Base-by-base conservation (phyloP, 257 asterid species). In the Penstemon eatonii region DNA sequence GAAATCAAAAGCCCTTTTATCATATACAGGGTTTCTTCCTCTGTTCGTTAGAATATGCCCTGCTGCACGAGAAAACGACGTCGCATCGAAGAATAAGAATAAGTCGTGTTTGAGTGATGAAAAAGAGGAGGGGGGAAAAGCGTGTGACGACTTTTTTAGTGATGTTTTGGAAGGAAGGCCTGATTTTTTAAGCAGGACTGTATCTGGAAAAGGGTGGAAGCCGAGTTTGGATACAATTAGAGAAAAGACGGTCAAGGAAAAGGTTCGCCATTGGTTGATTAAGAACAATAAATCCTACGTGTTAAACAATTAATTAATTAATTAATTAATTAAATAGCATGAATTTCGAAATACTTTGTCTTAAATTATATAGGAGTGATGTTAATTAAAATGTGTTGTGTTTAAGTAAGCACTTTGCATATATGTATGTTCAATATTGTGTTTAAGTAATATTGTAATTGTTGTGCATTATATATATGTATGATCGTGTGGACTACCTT, bases 201-300 rank as follows among this genome's bases (percentile, higher is more conserved):
- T 89, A 4, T 89, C 98, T 1, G 96, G 96, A 9, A 92, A 85
- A 70, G 95, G 88, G 37, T 92, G 98, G 98, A 92, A 85, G 63
- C 97, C 98, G 1, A 92, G 89, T 73, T 83, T 89, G 83, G 96
- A 92, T 54, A 81, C 98, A 15, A 89, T 92, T 47, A 82, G 57
- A 60, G 97, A 92, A 69, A 89, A 79, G 73, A 74, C 61, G 15
- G 58, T 79, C 41, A 82, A 84, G 74, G 79, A 73, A 0, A 89
- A 82, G 73, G 75, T 75, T 47, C 85, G 78, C 2, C 89, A 82
- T 69, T 87, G 96, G 95, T 45, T 84, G 74, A 43, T 58, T 84
- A 57, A 75, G 10, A 68, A 49, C 33, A 51, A 8, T 44, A n/a
- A 18, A n/a, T n/a, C 13, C 40, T 44, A 8, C 8, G 37, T 37